These are phyloP conservation scores for Talaromyces nanjingensis DNA, from an alignment of 495 filamentous ascomycete species.

Conservation along the genomic window DNA sequence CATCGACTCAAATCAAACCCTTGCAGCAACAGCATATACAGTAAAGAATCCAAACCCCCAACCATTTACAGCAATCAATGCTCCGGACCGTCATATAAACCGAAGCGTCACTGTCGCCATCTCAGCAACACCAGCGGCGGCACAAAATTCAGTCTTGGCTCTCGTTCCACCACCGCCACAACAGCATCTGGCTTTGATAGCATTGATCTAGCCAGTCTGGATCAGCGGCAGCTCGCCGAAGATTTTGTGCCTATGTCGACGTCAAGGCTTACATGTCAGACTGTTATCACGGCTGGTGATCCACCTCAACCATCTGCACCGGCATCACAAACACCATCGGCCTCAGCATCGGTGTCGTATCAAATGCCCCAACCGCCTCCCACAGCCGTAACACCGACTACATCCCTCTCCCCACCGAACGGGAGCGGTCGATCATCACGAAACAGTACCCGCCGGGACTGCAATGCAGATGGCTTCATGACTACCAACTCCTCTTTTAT, in stretches of 20 bases:
- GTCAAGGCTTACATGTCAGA: background rate
- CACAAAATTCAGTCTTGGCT: background rate
- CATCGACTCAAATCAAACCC: background rate
- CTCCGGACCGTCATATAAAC: background rate
- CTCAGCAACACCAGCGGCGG: background rate
- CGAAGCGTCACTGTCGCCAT: background rate
- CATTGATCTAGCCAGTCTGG: background rate
- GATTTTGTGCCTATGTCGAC: conserved; percentile 1
- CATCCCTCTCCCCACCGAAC: background rate
- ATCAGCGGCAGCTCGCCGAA: background rate
- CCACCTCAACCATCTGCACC: background rate
- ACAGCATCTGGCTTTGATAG: background rate
- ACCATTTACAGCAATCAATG: background rate
- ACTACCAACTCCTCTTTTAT: background rate
- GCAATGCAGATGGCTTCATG: background rate
- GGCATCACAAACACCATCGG: background rate
- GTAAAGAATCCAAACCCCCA: background rate
- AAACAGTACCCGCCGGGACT: background rate
- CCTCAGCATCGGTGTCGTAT: background rate
- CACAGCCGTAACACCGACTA: background rate
- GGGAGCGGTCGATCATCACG: conserved; percentile 1
- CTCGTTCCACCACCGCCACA: background rate
- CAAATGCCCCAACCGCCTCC: background rate
- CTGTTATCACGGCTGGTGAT: conserved; percentile 5
- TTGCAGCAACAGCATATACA: background rate